A percentile compares a stretch with the other conserved stretches of the same genome.
Conservation (phyloP, 73 alveolate genomes). For the Diophrys appendiculata region DNA sequence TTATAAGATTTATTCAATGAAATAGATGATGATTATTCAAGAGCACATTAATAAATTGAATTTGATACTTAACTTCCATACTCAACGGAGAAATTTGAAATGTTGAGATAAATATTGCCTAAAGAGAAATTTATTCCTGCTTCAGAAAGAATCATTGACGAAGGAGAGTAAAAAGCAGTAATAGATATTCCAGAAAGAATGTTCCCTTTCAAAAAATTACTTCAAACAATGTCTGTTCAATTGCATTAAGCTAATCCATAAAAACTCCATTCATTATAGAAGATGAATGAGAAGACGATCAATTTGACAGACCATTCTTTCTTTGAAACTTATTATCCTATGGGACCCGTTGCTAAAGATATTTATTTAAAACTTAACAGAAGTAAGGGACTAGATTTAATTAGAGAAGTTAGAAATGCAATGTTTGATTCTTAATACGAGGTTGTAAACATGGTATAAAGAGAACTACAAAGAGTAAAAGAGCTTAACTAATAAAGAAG, state of each 20-base stretch:
- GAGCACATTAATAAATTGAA: constrained; percentile 45
- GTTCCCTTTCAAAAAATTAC: constrained; percentile 17
- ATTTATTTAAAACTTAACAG: constrained; percentile 45
- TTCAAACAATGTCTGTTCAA: constrained; percentile 11
- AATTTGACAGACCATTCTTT: constrained; percentile 16
- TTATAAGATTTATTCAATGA: constrained; percentile 34
- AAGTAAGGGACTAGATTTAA: constrained; percentile 26
- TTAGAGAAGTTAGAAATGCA: constrained; percentile 66
- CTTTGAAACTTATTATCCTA: constrained; percentile 24
- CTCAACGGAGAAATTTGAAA: constrained; percentile 56
- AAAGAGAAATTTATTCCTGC: constrained; percentile 55
- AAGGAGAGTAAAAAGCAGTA: constrained; percentile 33
- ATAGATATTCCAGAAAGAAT: constrained; percentile 39
- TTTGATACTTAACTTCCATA: constrained; percentile 63
- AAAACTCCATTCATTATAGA: constrained; percentile 31
- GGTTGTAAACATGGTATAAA: constrained; percentile 42
- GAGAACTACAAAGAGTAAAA: constrained; percentile 37
- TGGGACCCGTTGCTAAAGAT: constrained; percentile 18
- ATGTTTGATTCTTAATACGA: constrained; percentile 67
- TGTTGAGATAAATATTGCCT: constrained; percentile 46
- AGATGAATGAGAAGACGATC: constrained; percentile 38
- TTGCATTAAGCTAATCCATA: constrained; percentile 57
- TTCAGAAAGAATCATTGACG: constrained; percentile 44
- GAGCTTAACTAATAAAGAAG: constrained; percentile 42
- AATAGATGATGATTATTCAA: constrained; percentile 46